A percentile compares a stretch with the other conserved stretches of the same genome.
Conservation (phyloP, 805 yeast species). For the Sugiyamaella qingdaonensis region DNA sequence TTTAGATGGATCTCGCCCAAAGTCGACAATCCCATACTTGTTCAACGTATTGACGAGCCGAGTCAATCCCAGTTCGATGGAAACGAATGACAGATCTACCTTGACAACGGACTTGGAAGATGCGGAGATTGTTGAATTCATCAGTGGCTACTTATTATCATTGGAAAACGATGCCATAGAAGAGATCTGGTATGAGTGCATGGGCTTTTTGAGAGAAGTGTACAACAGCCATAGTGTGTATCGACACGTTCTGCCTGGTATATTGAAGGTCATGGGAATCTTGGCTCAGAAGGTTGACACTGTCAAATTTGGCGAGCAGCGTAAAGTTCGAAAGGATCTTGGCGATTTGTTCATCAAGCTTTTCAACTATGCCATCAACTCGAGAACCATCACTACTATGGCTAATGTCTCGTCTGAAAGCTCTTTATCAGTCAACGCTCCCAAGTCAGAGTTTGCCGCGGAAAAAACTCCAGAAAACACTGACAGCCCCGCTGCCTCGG, state of each 20-base stretch:
- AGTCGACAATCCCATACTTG: slow-evolving; percentile 63
- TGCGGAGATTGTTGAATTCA: slow-evolving; percentile 45
- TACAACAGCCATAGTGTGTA: slow-evolving; percentile 45
- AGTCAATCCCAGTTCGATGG: slow-evolving; percentile 34
- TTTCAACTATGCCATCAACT: slow-evolving; percentile 26
- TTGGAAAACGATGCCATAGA: slow-evolving; percentile 73
- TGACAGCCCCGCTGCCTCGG: neutral
- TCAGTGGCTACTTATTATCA: slow-evolving; percentile 57
- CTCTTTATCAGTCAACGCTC: neutral
- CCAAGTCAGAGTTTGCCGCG: neutral
- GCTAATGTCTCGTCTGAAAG: neutral
- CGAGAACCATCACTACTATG: neutral
- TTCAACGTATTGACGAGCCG: slow-evolving; percentile 50
- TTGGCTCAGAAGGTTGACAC: slow-evolving; percentile 54
- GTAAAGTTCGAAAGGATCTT: slow-evolving; percentile 54
- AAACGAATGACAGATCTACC: slow-evolving; percentile 38
- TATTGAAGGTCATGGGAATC: slow-evolving; percentile 49
- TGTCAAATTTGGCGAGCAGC: slow-evolving; percentile 59
- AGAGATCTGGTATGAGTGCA: slow-evolving; percentile 65
- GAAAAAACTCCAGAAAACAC: neutral
- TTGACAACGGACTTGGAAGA: slow-evolving; percentile 45
- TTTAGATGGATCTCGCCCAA: slow-evolving; percentile 80
- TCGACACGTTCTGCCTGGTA: slow-evolving; percentile 46
- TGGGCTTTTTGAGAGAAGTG: slow-evolving; percentile 58
- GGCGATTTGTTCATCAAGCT: slow-evolving; percentile 42